Evolutionary conservation across 2,329 filamentous ascomycete genomes (phyloP).

Genomic region (Beauveria sp.): DNA sequence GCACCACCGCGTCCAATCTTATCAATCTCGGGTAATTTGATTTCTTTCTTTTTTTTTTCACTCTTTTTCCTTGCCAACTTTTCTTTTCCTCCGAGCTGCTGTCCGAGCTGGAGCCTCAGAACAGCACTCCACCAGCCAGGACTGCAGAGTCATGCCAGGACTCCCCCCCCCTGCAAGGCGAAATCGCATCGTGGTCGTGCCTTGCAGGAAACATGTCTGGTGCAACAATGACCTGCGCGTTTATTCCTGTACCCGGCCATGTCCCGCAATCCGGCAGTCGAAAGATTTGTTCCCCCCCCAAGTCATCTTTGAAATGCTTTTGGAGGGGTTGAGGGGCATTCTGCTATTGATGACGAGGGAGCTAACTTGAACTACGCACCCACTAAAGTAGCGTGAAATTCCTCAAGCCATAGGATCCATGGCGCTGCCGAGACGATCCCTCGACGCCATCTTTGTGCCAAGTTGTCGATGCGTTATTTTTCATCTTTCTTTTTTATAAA

Average conservation of each 20-base stretch:
- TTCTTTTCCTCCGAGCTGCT: background rate
- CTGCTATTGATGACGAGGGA: background rate
- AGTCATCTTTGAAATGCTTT: background rate
- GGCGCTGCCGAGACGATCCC: background rate
- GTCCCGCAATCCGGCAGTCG: background rate
- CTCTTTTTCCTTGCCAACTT: too few relatives aligned
- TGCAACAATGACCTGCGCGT: too few relatives aligned
- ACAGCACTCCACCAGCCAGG: background rate
- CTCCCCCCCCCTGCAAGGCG: background rate
- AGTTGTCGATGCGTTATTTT: conserved; percentile 3
- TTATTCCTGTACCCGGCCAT: too few relatives aligned
- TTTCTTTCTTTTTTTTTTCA: too few relatives aligned
- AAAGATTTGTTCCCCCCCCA: background rate
- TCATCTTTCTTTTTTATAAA: too few relatives aligned
- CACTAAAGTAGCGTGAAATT: background rate
- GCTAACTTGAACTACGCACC: background rate
- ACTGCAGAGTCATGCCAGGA: background rate
- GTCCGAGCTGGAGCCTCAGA: background rate
- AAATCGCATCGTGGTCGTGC: background rate
- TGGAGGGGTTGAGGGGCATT: background rate
- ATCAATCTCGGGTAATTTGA: background rate
- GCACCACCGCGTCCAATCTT: background rate
- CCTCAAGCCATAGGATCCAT: background rate
- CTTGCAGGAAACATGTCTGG: background rate
- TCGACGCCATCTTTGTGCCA: background rate